Evolutionary conservation across 495 filamentous ascomycete species (phyloP).

Genomic region (Xylaria palmicola): DNA sequence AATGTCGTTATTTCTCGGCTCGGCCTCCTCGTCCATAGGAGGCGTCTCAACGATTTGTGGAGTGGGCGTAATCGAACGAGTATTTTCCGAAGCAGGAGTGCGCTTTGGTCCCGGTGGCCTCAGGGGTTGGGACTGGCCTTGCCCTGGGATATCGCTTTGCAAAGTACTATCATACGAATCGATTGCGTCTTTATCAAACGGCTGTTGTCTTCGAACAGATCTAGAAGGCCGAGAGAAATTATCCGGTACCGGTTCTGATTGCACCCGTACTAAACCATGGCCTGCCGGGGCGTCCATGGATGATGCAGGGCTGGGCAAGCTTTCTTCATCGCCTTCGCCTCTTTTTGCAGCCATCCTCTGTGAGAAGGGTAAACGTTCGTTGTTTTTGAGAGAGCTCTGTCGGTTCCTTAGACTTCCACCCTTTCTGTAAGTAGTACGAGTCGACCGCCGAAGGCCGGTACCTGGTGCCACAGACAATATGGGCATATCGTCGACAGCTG

Average conservation of each 20-base stretch:
- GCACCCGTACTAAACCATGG: conserved; percentile 62
- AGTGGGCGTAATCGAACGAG: conserved; percentile 41
- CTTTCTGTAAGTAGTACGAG: conserved; percentile 83
- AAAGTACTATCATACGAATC: conserved; percentile 15
- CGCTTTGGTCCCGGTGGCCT: conserved; percentile 23
- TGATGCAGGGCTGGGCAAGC: conserved; percentile 51
- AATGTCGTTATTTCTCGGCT: conserved; percentile 19
- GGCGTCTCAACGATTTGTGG: conserved; percentile 73
- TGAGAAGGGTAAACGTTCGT: conserved; percentile 59
- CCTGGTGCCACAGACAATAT: conserved; percentile 77
- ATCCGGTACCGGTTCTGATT: conserved; percentile 72
- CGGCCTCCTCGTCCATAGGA: conserved; percentile 45
- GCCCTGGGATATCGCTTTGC: conserved; percentile 16
- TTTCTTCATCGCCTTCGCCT: conserved; percentile 57
- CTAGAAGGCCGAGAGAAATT: conserved; percentile 54
- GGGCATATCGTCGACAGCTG: conserved; percentile 75
- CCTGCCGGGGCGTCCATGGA: conserved; percentile 49
- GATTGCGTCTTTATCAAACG: conserved; percentile 34
- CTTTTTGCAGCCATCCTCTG: conserved; percentile 62
- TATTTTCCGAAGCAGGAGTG: conserved; percentile 21
- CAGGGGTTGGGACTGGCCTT: conserved; percentile 12
- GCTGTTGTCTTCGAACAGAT: conserved; percentile 44
- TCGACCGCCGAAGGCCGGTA: conserved; percentile 81
- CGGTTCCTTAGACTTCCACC: conserved; percentile 80
- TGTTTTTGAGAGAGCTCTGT: conserved; percentile 56